Percentiles rank a stretch among this genome's conserved stretches.
Evolutionary conservation across 257 asterid genomes (phyloP).

Genomic region (Eucommia ulmoides): DNA sequence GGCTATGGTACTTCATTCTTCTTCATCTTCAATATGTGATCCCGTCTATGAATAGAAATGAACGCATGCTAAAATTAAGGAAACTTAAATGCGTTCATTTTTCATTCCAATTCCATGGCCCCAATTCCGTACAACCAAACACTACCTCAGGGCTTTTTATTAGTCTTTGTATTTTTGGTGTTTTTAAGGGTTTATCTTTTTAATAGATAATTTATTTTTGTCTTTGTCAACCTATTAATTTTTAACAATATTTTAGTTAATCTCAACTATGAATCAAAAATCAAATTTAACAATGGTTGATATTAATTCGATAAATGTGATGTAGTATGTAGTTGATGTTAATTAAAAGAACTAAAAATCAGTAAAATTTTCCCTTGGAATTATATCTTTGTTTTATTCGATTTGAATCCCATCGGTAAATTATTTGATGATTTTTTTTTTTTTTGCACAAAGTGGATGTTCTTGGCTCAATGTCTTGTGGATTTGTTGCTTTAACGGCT

Average conservation of each 20-base stretch:
- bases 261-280: background rate
- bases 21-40: background rate
- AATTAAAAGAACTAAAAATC: background rate
- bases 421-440: constrained; percentile 1
- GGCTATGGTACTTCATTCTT: constrained; percentile 45
- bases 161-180: too few species aligned
- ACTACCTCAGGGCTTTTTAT: too few species aligned
- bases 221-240: too few species aligned
- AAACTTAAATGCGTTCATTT: background rate
- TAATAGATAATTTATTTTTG: too few species aligned
- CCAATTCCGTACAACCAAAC: too few species aligned
- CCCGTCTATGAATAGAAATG: background rate
- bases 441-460: constrained; percentile 34
- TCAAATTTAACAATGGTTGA: background rate
- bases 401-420: background rate
- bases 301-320: background rate
- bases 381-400: background rate
- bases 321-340: background rate
- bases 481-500: constrained; percentile 32
- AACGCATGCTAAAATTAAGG: background rate
- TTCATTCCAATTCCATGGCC: too few species aligned
- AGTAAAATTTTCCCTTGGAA: background rate
- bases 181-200: too few species aligned
- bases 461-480: constrained; percentile 45
- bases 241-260: too few species aligned